Conservation (phyloP, 2,329 filamentous ascomycete genomes). For the Xylariaceae sp. region DNA sequence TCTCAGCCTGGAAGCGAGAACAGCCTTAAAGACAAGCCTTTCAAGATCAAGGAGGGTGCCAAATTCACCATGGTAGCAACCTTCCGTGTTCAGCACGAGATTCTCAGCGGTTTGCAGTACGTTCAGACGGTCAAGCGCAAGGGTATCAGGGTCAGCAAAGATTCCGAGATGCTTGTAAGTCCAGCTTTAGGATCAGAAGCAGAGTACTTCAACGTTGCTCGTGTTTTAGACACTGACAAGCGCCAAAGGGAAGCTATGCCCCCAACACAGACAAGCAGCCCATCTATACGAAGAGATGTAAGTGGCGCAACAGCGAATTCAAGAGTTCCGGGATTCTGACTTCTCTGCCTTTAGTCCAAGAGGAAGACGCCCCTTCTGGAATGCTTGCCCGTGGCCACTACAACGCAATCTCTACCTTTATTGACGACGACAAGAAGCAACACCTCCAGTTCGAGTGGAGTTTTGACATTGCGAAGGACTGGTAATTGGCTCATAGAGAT, state of each 20-base stretch:
- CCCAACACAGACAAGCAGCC: slow-evolving; percentile 87
- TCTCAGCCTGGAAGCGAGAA: slow-evolving; percentile 66
- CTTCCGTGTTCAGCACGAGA: slow-evolving; percentile 96
- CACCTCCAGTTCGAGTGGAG: slow-evolving; percentile 94
- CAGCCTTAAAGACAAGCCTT: slow-evolving; percentile 82
- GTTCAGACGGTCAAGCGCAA: slow-evolving; percentile 90
- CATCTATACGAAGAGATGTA: slow-evolving; percentile 87
- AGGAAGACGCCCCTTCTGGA: slow-evolving; percentile 86
- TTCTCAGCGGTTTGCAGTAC: slow-evolving; percentile 92
- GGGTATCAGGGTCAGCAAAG: slow-evolving; percentile 81
- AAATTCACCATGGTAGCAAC: slow-evolving; percentile 90
- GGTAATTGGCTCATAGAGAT: too few species aligned
- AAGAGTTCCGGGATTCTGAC: slow-evolving; percentile 8
- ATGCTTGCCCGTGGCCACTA: slow-evolving; percentile 90
- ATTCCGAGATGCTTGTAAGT: slow-evolving; percentile 95
- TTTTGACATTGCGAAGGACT: slow-evolving; percentile 96
- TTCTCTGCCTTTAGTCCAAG: slow-evolving; percentile 57
- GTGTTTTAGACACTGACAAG: slow-evolving; percentile 22
- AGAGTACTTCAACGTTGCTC: neutral
- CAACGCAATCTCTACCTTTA: slow-evolving; percentile 80
- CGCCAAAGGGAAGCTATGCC: slow-evolving; percentile 73
- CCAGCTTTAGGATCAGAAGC: neutral
- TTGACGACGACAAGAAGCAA: slow-evolving; percentile 88
- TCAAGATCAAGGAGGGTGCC: slow-evolving; percentile 94
- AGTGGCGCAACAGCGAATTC: slow-evolving; percentile 33